Evolutionary conservation across 306 rosid genomes (phyloP), one percentile per base, ranked within the genome.

Genomic region (Sphenostylis stenocarpa): DNA sequence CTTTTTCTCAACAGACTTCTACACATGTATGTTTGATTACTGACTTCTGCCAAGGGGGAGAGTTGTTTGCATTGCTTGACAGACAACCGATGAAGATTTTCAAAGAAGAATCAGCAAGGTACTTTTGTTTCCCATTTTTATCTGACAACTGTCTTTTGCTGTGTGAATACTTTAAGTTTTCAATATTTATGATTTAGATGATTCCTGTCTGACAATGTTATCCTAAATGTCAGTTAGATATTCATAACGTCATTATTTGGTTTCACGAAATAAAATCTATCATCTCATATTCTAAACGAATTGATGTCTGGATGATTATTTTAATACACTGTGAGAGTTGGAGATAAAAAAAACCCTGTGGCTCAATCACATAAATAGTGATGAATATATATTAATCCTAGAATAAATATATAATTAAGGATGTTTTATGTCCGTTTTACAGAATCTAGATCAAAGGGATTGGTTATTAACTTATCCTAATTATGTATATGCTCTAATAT

Each of bases 1-100:
- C 75, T 75, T 74, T 51, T 48, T 88, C 76, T 87, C 75, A 53
- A 74, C 93, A 95, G 97, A 89, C 97, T 55, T 62, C 88, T 17
- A 90, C 98, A 23, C 98, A 95, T 71, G 87, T 95, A 78, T 92
- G 97, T 86, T 87, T 95, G 91, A 92, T 95, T 81, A 88, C 97
- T 52, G 98, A 95, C 87, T 95, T 92, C 78, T 89, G 77, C 66
- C 80, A 89, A 16, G 98, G 98, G 7, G 98, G 98, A 80, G 97
- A 95, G 86, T 82, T 95, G 84, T 95, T 95, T 80, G 90, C 93
- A 45, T 86, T 94, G 86, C 95, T 94, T 66, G 98, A 94, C 83
- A 89, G 81, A 85, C 98, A 94, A 77, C 97, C 98, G 2, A 84
- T 90, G 97, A 95, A 95, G 84, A 69, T 87, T 74, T 87, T 95